Evolutionary conservation across 1,139 yeast genomes (phyloP).

Genomic region (Blastobotrys elegans): DNA sequence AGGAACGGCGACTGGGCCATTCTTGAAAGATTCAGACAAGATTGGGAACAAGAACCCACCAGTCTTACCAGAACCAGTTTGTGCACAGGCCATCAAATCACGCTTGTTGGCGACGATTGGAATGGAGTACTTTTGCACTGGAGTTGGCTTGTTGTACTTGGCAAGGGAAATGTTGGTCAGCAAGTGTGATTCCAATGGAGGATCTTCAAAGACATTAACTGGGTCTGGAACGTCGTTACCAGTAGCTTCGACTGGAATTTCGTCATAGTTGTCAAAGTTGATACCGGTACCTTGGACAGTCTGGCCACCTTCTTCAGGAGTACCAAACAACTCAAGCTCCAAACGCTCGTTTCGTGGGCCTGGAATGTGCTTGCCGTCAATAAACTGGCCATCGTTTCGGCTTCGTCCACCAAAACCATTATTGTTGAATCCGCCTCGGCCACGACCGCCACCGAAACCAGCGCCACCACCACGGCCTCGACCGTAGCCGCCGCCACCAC

Average conservation of each 20-base stretch:
- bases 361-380: slow-evolving; percentile 84
- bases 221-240: slow-evolving; percentile 97
- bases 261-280: slow-evolving; percentile 97
- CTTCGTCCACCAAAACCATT: slow-evolving; percentile 39
- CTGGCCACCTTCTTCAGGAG: slow-evolving; percentile 62
- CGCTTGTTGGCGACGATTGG: slow-evolving; percentile 95
- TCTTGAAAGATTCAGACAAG: slow-evolving; percentile 79
- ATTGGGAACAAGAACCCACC: slow-evolving; percentile 99
- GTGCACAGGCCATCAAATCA: slow-evolving; percentile 99
- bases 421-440: slow-evolving; percentile 32
- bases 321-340: slow-evolving; percentile 84
- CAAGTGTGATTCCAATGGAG: slow-evolving; percentile 84
- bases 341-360: slow-evolving; percentile 65
- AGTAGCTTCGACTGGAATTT: slow-evolving; percentile 95
- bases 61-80: slow-evolving; percentile 99
- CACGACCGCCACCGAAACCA: slow-evolving; percentile 25
- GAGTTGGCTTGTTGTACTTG: slow-evolving; percentile 93
- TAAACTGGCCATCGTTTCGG: slow-evolving; percentile 47
- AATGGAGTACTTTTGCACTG: slow-evolving; percentile 97
- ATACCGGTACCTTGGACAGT: slow-evolving; percentile 89
- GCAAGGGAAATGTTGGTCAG: slow-evolving; percentile 84
- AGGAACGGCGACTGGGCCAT: slow-evolving; percentile 69
- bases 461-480: slow-evolving; percentile 15
- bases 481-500: slow-evolving; percentile 15
- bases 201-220: slow-evolving; percentile 77